phyloP scores from a whole-genome alignment of 805 yeast genomes.

The Myxozyma lipomycoides region DNA sequence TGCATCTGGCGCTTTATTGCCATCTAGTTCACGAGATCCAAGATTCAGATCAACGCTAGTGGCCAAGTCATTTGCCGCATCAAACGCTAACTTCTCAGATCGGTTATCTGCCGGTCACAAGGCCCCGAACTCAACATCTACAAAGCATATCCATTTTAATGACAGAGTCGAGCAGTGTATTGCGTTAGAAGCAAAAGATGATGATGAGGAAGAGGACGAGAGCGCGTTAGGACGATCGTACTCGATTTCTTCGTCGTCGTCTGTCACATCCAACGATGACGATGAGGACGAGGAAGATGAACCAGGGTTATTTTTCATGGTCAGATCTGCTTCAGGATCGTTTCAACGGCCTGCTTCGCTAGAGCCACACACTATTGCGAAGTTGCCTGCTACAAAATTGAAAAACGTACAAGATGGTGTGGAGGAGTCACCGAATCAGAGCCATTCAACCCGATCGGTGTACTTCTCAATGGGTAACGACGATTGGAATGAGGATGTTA shows the following conservation, averaged over 20 bases:
- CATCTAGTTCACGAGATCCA: constrained; percentile 15
- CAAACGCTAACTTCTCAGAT: constrained; percentile 21
- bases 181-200: constrained; percentile 52
- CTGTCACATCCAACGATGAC: constrained; percentile 8
- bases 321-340: constrained; percentile 40
- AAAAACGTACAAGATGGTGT: constrained; percentile 60
- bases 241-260: constrained; percentile 1
- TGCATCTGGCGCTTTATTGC: constrained; percentile 2
- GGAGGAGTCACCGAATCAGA: constrained; percentile 4
- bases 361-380: constrained; percentile 51
- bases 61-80: constrained; percentile 19
- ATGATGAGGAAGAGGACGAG: too few species aligned
- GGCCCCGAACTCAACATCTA: constrained; percentile 5
- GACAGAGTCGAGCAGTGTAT: constrained; percentile 94
- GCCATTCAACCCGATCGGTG: not conserved
- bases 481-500: constrained; percentile 19
- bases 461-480: constrained; percentile 23
- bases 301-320: constrained; percentile 65
- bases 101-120: constrained; percentile 6
- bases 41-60: constrained; percentile 16
- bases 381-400: constrained; percentile 80
- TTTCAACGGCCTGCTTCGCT: constrained; percentile 30
- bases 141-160: constrained; percentile 81
- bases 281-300: constrained; percentile 52
- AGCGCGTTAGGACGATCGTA: too few species aligned